These are phyloP conservation scores for Epithemia pelagica DNA, from an alignment of 108 stramenopile species.

Conservation along the genomic window DNA sequence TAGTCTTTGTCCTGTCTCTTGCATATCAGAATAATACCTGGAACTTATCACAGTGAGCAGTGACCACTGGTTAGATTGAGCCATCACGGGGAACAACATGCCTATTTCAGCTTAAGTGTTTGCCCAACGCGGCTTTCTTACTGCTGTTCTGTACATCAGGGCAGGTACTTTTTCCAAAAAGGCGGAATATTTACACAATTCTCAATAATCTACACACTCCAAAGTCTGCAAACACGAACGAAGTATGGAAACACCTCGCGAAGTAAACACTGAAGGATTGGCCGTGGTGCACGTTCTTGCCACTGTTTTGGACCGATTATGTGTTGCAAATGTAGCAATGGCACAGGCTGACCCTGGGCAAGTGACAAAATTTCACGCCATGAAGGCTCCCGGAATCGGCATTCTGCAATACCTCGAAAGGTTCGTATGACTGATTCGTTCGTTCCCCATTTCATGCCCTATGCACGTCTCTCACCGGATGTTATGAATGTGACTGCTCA, in stretches of 20 bases:
- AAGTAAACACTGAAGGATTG: slow-evolving; percentile 62
- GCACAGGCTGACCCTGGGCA: slow-evolving; percentile 58
- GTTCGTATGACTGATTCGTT: slow-evolving; percentile 29
- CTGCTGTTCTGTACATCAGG: not conserved
- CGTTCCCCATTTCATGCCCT: not conserved
- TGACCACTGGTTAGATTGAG: no score
- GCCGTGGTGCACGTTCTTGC: slow-evolving; percentile 73
- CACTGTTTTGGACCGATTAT: slow-evolving; percentile 77
- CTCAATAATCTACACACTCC: not conserved
- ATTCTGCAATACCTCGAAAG: slow-evolving; percentile 90
- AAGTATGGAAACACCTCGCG: slow-evolving; percentile 63
- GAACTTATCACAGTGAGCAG: no score
- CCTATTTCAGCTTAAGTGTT: not conserved
- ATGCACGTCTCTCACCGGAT: not conserved
- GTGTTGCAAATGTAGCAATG: slow-evolving; percentile 50
- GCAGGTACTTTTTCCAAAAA: no score
- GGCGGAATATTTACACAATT: not conserved
- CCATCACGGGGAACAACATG: not conserved
- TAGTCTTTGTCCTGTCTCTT: no score
- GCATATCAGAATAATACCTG: no score
- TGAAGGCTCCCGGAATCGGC: slow-evolving; percentile 87
- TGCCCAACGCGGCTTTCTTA: not conserved
- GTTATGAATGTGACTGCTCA: slow-evolving; percentile 13
- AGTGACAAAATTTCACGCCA: slow-evolving; percentile 94
- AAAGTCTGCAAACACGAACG: no score